Evolutionary conservation across 139 green algal species (phyloP).

Genomic region (Chlamydomonas incerta): DNA sequence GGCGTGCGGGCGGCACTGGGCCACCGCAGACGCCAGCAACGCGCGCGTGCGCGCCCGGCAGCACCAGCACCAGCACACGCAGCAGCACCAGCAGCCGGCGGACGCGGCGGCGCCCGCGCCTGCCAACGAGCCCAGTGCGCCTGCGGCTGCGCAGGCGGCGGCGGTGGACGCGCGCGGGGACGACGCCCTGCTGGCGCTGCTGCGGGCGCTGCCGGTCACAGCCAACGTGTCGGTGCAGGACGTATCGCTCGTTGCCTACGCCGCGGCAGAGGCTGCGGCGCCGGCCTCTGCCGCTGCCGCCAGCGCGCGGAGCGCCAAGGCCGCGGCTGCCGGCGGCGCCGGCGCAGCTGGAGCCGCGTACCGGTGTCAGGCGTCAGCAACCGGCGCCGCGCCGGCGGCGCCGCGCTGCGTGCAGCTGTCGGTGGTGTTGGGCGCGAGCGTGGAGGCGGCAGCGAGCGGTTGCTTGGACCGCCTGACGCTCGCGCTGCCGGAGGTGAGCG

Average conservation of each 20-base stretch:
- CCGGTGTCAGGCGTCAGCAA: neutral
- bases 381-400: neutral
- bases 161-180: neutral
- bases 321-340: neutral
- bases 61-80: neutral
- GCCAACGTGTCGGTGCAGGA: constrained; percentile 3
- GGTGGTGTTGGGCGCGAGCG: constrained; percentile 9
- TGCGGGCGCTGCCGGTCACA: neutral
- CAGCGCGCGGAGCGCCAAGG: neutral
- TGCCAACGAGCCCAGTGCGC: too few relatives aligned
- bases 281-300: neutral
- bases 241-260: constrained; percentile 19
- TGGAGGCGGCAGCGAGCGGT: neutral
- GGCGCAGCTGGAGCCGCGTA: neutral
- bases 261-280: neutral
- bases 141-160: too few relatives aligned
- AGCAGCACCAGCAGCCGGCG: neutral
- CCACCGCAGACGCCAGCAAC: neutral
- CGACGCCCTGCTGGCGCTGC: neutral
- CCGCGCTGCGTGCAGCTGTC: constrained; percentile 14
- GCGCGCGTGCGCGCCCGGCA: neutral
- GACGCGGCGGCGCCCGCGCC: too few relatives aligned
- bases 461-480: constrained; percentile 32
- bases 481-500: constrained; percentile 12
- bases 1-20: constrained; percentile 25